Evolutionary conservation across 345 rosid genomes (phyloP), one percentile per base, ranked within the genome.

Genomic region (Citrus sp.): DNA sequence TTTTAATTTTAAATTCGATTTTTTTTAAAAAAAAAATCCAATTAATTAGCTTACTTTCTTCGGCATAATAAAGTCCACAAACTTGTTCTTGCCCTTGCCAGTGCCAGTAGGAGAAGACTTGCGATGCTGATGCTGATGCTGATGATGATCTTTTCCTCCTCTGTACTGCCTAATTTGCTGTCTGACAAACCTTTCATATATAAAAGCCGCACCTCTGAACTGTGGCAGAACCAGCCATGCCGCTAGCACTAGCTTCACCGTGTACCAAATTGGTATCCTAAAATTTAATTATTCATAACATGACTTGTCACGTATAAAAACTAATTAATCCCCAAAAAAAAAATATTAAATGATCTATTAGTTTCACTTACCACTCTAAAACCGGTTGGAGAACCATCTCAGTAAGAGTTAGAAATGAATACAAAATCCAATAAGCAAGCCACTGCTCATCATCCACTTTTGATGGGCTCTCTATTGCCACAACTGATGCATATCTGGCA

Each of bases 341-440:
- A 46, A 46, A 46, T 3, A 13, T 0, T 42, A 42, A 46, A 46
- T 46, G 14, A 46, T 13, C 51, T 12, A 27, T 46, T 13, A 46
- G 19, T 60, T 40, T 24, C 14, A 27, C 61, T 76, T 81, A 93
- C 95, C 94, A 92, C 59, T 94, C 90, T 28, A 94, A 42, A 21
- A 92, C 60, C 35, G 97, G 77, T 58, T 92, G 93, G 42, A 94
- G 86, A 2, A 92, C 42, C 84, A 94, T 89, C 90, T 94, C 98
- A 1, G 84, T 21, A 19, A 94, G 90, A 66, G 97, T 89, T 42
- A 94, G 85, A 80, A 94, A 88, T 7, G 98, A 94, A 77, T 94
- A 94, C 5, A 92, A 9, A 79, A 94, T 92, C 98, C 98, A 94
- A 79, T 94, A 94, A 73, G 97, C 96, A 74, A 94, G 97, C 98